These are phyloP conservation scores for Populus euphratica DNA, from an alignment of 345 rosid species.

Conservation along the genomic window DNA sequence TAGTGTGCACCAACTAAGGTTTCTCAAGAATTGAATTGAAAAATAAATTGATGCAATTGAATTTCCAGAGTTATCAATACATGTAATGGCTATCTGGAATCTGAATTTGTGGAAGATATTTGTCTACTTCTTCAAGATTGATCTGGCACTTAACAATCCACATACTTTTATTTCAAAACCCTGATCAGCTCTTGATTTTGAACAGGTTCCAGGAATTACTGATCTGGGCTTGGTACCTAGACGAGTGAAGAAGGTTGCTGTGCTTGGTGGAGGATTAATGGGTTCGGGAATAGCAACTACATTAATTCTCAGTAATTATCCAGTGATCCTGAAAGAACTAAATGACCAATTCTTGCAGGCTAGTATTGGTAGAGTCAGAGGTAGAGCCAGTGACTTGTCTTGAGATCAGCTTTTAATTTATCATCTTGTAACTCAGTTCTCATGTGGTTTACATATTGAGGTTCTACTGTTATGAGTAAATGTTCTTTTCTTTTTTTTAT, in stretches of 20 bases:
- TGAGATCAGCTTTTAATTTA: background rate
- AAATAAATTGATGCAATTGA: background rate
- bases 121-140: background rate
- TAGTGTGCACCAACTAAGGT: background rate
- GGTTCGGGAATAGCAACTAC: constrained; percentile 99
- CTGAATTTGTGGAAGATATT: background rate
- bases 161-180: background rate
- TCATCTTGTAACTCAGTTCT: background rate
- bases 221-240: constrained; percentile 73
- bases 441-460: background rate
- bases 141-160: background rate
- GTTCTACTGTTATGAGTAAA: constrained; percentile 15
- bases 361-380: constrained; percentile 81
- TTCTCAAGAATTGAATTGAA: background rate
- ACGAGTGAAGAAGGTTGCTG: constrained; percentile 69
- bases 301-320: constrained; percentile 70
- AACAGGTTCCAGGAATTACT: constrained; percentile 84
- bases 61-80: background rate
- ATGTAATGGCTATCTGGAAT: background rate
- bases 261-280: constrained; percentile 96
- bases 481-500: background rate
- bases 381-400: constrained; percentile 29
- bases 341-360: constrained; percentile 81
- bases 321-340: constrained; percentile 85
- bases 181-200: background rate